Percentiles rank a stretch among this genome's conserved stretches.
These are phyloP conservation scores for Pyrus communis DNA, from an alignment of 306 rosid species.

Conservation along the genomic window DNA sequence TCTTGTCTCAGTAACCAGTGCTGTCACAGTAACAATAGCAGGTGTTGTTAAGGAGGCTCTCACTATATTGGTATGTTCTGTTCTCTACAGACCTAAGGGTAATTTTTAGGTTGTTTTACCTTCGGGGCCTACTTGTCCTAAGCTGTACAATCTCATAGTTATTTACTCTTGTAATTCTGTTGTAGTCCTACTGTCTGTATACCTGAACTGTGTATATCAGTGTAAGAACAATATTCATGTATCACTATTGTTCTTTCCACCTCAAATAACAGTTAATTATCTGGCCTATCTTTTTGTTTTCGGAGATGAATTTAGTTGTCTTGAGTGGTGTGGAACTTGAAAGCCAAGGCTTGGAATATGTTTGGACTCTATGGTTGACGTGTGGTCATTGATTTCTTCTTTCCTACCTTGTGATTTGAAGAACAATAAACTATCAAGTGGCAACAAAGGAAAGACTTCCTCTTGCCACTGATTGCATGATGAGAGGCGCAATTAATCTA, in stretches of 20 bases:
- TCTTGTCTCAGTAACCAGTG: constrained; percentile 93
- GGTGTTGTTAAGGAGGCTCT: constrained; percentile 98
- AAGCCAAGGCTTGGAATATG: background rate
- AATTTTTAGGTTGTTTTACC: background rate
- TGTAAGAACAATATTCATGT: background rate
- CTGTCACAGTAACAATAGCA: constrained; percentile 92
- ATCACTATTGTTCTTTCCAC: background rate
- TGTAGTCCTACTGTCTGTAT: background rate
- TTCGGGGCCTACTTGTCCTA: background rate
- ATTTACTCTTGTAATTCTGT: background rate
- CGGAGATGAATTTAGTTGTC: background rate
- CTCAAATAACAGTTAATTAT: background rate
- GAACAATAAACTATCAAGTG: background rate
- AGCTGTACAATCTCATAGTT: background rate
- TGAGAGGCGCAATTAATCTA: background rate
- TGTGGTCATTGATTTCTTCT: background rate
- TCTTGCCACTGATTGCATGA: background rate
- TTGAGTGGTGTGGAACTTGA: background rate
- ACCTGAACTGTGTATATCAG: background rate
- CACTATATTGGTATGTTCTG: constrained; percentile 76
- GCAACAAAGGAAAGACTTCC: background rate
- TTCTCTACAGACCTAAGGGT: background rate
- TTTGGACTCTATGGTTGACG: background rate
- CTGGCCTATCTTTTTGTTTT: background rate
- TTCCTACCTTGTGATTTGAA: background rate